Evolutionary conservation across 805 yeast genomes (phyloP).

Genomic region (Saccharomyces paradoxus): DNA sequence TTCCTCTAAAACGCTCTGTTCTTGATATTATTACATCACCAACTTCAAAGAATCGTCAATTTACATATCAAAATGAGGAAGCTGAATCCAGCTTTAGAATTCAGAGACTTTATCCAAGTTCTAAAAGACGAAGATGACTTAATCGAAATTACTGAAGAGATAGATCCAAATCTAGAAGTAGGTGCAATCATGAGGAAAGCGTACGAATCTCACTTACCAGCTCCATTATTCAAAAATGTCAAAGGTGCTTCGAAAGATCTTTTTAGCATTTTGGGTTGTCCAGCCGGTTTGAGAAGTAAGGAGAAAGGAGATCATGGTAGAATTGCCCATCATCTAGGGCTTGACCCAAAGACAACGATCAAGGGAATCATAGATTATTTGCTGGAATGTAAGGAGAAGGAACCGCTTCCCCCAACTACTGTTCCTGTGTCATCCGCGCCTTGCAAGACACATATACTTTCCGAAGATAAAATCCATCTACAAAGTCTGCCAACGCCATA

Average conservation of each 20-base stretch:
- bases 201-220: conserved; percentile 19
- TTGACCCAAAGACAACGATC: conserved; percentile 17
- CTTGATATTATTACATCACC: background rate
- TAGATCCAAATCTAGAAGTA: conserved; percentile 23
- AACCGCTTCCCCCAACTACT: conserved; percentile 11
- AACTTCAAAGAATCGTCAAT: background rate
- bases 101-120: conserved; percentile 23
- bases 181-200: conserved; percentile 27
- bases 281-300: conserved; percentile 16
- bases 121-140: conserved; percentile 20
- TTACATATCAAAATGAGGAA: background rate
- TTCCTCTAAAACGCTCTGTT: background rate
- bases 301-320: conserved; percentile 21
- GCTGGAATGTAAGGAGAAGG: conserved; percentile 13
- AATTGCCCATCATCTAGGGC: conserved; percentile 21
- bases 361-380: conserved; percentile 19
- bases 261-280: conserved; percentile 20
- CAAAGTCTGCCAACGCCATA: conserved; percentile 17
- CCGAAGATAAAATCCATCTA: conserved; percentile 18
- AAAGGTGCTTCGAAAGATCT: conserved; percentile 12
- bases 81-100: conserved; percentile 17
- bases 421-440: conserved; percentile 15
- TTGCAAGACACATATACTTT: conserved; percentile 13
- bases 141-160: conserved; percentile 17
- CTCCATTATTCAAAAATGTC: conserved; percentile 20